These are phyloP conservation scores for Trichoderma cornu-damae DNA, from an alignment of 2,329 filamentous ascomycete species.

Conservation along the genomic window DNA sequence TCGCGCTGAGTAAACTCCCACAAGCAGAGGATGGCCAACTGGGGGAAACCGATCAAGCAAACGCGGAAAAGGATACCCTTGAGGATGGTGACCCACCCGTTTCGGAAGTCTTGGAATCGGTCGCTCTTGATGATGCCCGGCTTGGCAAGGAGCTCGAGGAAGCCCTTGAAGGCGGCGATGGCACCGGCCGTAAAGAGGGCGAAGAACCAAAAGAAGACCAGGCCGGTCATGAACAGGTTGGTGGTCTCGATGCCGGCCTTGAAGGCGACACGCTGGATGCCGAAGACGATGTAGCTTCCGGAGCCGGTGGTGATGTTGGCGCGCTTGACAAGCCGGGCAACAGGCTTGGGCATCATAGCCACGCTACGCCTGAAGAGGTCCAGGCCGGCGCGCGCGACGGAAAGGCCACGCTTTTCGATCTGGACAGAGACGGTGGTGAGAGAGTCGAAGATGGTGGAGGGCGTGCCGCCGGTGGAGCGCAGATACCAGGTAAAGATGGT, in stretches of 20 bases:
- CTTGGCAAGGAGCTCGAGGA: constrained; percentile 71
- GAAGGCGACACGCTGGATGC: constrained; percentile 88
- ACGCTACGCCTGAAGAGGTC: constrained; percentile 51
- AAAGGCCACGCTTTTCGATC: constrained; percentile 60
- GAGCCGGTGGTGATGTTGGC: constrained; percentile 49
- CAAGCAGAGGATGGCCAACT: constrained; percentile 82
- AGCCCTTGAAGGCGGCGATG: constrained; percentile 73
- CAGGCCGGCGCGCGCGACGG: constrained; percentile 36
- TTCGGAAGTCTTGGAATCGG: constrained; percentile 88
- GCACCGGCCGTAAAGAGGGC: constrained; percentile 67
- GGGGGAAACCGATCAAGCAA: constrained; percentile 83
- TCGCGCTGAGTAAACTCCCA: constrained; percentile 89
- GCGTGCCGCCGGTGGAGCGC: constrained; percentile 81
- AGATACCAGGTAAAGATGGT: constrained; percentile 92
- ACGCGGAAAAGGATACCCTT: constrained; percentile 92
- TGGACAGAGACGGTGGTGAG: constrained; percentile 74
- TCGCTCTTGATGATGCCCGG: constrained; percentile 74
- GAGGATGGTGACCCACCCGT: constrained; percentile 86
- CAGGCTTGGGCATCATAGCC: constrained; percentile 45
- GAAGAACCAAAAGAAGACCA: constrained; percentile 84
- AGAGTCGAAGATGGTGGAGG: constrained; percentile 70
- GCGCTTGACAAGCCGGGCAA: constrained; percentile 46
- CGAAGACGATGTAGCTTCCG: constrained; percentile 61
- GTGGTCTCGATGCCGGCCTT: constrained; percentile 77
- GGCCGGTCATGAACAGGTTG: constrained; percentile 88